Conservation (phyloP, 2,329 filamentous ascomycete genomes). For the Fonsecaea multimorphosa region DNA sequence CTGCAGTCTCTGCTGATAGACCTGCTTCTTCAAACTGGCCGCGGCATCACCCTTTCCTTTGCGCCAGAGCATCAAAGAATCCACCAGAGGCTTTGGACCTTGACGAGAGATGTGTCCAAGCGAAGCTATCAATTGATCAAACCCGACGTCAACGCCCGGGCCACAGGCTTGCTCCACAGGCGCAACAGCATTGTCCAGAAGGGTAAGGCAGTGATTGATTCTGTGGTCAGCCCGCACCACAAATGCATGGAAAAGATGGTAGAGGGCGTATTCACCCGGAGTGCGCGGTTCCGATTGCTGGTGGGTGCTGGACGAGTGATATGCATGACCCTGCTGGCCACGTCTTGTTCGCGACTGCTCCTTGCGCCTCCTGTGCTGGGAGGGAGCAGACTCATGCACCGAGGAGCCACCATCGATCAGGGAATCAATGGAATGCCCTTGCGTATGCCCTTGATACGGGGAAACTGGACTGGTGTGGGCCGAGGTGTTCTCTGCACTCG, state of each 20-base stretch:
- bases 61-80: slow-evolving; percentile 97
- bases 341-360: slow-evolving; percentile 71
- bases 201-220: slow-evolving; percentile 83
- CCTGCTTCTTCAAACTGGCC: slow-evolving; percentile 63
- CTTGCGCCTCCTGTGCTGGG: slow-evolving; percentile 52
- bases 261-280: slow-evolving; percentile 95
- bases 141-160: slow-evolving; percentile 81
- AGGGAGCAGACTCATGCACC: slow-evolving; percentile 48
- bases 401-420: slow-evolving; percentile 40
- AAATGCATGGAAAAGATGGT: slow-evolving; percentile 96
- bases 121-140: slow-evolving; percentile 92
- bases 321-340: slow-evolving; percentile 63
- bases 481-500: slow-evolving; percentile 24
- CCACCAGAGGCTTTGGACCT: slow-evolving; percentile 92
- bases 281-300: slow-evolving; percentile 76
- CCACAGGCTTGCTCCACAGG: slow-evolving; percentile 90
- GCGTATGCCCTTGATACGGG: slow-evolving; percentile 37
- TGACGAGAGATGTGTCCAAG: slow-evolving; percentile 92
- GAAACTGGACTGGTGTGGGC: slow-evolving; percentile 29
- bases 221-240: slow-evolving; percentile 97
- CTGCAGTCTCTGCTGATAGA: slow-evolving; percentile 33
- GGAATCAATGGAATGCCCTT: slow-evolving; percentile 46
- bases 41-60: slow-evolving; percentile 94
- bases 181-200: slow-evolving; percentile 78
- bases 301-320: slow-evolving; percentile 76